phyloP scores from a whole-genome alignment of 2,329 filamentous ascomycete genomes.

The Monilinia fructigena region DNA sequence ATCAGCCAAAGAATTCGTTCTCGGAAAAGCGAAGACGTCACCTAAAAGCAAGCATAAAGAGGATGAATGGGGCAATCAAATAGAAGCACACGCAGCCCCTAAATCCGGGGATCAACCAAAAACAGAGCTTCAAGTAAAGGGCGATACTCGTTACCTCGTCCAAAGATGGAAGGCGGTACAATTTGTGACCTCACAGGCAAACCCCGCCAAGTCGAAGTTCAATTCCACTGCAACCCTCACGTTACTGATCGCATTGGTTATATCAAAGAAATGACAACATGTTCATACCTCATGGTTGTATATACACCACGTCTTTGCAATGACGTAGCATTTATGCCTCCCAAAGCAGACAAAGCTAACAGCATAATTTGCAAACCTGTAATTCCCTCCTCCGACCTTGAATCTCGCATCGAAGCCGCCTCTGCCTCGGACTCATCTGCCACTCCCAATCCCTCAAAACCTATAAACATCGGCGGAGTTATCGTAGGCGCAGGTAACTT shows the following conservation, averaged over 20 bases:
- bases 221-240: conserved; percentile 60
- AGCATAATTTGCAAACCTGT: conserved; percentile 62
- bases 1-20: conserved; percentile 58
- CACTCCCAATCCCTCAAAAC: conserved; percentile 25
- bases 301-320: conserved; percentile 72
- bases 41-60: conserved; percentile 38
- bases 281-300: conserved; percentile 71
- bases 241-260: conserved; percentile 64
- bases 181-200: conserved; percentile 69
- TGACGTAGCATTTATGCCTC: conserved; percentile 70
- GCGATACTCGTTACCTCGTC: conserved; percentile 66
- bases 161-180: conserved; percentile 65
- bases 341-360: conserved; percentile 62
- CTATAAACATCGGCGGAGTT: conserved; percentile 37
- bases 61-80: conserved; percentile 39
- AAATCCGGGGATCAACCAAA: conserved; percentile 37
- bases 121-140: conserved; percentile 60
- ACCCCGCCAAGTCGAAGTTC: conserved; percentile 65
- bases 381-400: conserved; percentile 46
- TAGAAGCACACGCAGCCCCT: conserved; percentile 34
- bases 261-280: conserved; percentile 72
- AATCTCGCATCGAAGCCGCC: conserved; percentile 26
- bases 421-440: background rate
- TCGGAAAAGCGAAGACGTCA: conserved; percentile 53
- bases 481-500: conserved; percentile 37